Evolutionary conservation across 2,329 filamentous ascomycete species (phyloP).

Genomic region (Fusarium oxysporum): DNA sequence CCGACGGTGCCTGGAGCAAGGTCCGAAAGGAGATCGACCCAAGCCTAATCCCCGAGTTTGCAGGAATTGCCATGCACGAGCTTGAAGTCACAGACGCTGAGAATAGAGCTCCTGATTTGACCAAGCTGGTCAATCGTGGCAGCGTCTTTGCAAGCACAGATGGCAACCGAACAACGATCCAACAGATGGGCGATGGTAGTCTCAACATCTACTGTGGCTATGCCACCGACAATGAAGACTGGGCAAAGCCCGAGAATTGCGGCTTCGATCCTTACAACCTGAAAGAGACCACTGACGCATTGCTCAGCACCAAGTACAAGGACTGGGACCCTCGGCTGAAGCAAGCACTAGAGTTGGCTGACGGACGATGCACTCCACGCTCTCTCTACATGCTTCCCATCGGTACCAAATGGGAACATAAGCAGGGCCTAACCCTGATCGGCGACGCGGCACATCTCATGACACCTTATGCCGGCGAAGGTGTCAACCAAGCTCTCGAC

Average conservation of each 20-base stretch:
- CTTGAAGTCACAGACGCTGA: constrained; percentile 57
- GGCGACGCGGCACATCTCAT: constrained; percentile 72
- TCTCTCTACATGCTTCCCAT: constrained; percentile 66
- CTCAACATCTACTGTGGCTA: constrained; percentile 55
- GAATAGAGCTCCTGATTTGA: constrained; percentile 56
- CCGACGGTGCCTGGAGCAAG: constrained; percentile 55
- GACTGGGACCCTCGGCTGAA: constrained; percentile 59
- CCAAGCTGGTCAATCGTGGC: constrained; percentile 60
- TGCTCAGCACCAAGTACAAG: constrained; percentile 51
- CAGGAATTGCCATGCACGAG: constrained; percentile 58
- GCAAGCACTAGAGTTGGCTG: constrained; percentile 55
- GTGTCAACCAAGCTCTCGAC: constrained; percentile 68
- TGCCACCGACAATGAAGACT: constrained; percentile 54
- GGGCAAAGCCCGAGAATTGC: constrained; percentile 53
- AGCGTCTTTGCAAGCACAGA: constrained; percentile 58
- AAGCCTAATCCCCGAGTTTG: constrained; percentile 57
- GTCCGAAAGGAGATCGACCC: constrained; percentile 49
- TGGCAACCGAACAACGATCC: constrained; percentile 53
- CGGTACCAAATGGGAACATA: constrained; percentile 60
- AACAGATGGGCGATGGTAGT: constrained; percentile 61
- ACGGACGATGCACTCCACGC: constrained; percentile 54
- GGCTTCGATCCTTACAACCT: constrained; percentile 57
- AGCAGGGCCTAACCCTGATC: constrained; percentile 63
- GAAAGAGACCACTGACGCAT: constrained; percentile 51
- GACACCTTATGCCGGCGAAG: constrained; percentile 68